Conservation (phyloP, 345 rosid species). For the Arabis hirsuta region DNA sequence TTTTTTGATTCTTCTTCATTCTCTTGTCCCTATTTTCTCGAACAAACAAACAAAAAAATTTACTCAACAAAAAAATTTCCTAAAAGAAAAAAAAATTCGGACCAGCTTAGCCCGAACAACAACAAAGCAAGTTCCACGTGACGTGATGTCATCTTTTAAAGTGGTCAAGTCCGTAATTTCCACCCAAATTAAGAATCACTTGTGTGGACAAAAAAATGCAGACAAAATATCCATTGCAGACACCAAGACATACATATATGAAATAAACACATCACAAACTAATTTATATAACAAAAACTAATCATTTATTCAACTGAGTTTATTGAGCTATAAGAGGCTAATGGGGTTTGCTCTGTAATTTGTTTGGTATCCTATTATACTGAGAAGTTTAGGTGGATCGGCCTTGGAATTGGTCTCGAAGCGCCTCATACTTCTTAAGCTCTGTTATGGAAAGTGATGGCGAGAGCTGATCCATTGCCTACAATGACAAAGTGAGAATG, state of each 20-base stretch:
- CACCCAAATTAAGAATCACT: background rate
- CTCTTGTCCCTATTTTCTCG: conserved; percentile 21
- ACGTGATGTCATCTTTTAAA: conserved; percentile 31
- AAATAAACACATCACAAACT: too few species aligned
- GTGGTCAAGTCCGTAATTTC: conserved; percentile 12
- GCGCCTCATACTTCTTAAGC: conserved; percentile 82
- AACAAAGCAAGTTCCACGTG: conserved; percentile 35
- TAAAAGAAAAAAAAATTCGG: background rate
- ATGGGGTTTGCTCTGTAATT: background rate
- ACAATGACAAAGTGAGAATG: conserved; percentile 16
- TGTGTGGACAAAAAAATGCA: too few species aligned
- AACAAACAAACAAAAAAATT: background rate
- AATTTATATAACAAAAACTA: too few species aligned
- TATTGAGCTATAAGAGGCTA: too few species aligned
- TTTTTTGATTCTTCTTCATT: conserved; percentile 23
- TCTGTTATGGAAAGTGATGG: conserved; percentile 90
- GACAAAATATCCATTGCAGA: too few species aligned
- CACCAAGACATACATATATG: too few species aligned
- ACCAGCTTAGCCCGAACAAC: conserved; percentile 14
- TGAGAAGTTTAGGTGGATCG: conserved; percentile 32
- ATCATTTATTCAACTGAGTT: too few species aligned
- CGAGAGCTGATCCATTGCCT: conserved; percentile 83
- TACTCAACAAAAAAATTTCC: background rate
- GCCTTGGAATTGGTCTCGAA: conserved; percentile 81
- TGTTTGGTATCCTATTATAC: background rate